Base-by-base conservation (phyloP, 495 filamentous ascomycete genomes). In the Parathielavia hyrcaniae region DNA sequence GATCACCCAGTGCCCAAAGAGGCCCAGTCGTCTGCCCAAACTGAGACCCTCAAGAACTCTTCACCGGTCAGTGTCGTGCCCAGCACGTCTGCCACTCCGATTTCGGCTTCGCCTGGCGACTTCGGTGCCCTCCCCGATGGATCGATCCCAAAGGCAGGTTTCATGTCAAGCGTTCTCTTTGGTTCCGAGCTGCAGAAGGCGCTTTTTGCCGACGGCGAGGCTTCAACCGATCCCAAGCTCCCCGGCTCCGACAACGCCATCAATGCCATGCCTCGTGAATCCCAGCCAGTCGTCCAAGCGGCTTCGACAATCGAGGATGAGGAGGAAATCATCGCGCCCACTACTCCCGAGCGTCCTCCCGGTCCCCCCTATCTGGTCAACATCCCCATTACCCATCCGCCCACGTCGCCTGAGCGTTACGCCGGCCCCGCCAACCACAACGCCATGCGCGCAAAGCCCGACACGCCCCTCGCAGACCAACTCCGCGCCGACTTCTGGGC, bases 141-240 rank as follows among this genome's bases (percentile, higher is more conserved):
- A 11, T 16, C 35, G 13, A 6, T 57, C 7, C 44, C 54, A 45
- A 49, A 36, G 20, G 38, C 22, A 5, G 35, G 22, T 13, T 23
- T 58, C 36, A 20, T 1, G 17, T 19, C 16, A 38, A 34, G 26
- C 46, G 7, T 46, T 11, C 11, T 58, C 1, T 58, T 51, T 13
- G 55, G 48, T 3, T 40, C 55, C 0, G 48, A 50, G 16, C 23
- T 58, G 39, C 47, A 58, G 17, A 36, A 58, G 26, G 48, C 48
- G 12, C 55, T 58, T 17, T 50, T 55, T 16, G 17, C 22, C 22
- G 38, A 52, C 26, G 56, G 48, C 34, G 49, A 46, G 40, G 48
- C 39, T 9, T 12, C 49, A 10, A 17, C 48, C 8, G 40, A 58
- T 19, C 48, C 41, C 50, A 22, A 58, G 40, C 34, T 46, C 0